These are phyloP conservation scores for Alternaria panax DNA, from an alignment of 2,329 filamentous ascomycete species.

Conservation along the genomic window DNA sequence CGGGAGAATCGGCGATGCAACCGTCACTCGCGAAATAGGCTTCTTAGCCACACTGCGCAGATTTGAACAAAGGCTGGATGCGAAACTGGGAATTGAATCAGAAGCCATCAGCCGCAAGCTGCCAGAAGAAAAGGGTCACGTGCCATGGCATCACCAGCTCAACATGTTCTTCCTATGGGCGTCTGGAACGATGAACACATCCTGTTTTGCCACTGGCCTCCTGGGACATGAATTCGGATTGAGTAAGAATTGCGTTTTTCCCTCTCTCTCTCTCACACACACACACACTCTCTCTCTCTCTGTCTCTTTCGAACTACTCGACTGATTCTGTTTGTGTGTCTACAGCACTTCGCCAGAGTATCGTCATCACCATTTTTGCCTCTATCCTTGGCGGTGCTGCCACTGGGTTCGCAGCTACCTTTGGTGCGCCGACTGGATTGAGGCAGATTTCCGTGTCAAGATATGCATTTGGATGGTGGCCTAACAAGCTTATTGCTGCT, in stretches of 20 bases:
- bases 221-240: constrained; percentile 60
- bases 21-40: constrained; percentile 19
- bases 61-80: constrained; percentile 31
- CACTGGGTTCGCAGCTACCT: constrained; percentile 52
- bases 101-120: constrained; percentile 36
- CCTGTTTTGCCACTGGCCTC: constrained; percentile 50
- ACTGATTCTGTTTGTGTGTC: constrained; percentile 1
- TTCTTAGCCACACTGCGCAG: constrained; percentile 25
- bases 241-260: constrained; percentile 24
- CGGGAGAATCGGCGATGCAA: constrained; percentile 7
- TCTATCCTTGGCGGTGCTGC: constrained; percentile 53
- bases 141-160: constrained; percentile 37
- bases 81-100: constrained; percentile 32
- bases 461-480: constrained; percentile 61
- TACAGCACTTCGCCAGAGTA: constrained; percentile 52
- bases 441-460: constrained; percentile 55
- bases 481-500: constrained; percentile 57
- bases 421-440: constrained; percentile 53
- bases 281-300: no score
- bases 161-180: constrained; percentile 56
- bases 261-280: neutral
- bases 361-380: constrained; percentile 51
- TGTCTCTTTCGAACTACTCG: neutral
- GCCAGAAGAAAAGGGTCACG: constrained; percentile 36
- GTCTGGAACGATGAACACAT: constrained; percentile 53